Percentiles rank a stretch among this genome's conserved stretches.
phyloP scores from a whole-genome alignment of 2,329 filamentous ascomycete genomes.

The Calonectria hawksworthii region DNA sequence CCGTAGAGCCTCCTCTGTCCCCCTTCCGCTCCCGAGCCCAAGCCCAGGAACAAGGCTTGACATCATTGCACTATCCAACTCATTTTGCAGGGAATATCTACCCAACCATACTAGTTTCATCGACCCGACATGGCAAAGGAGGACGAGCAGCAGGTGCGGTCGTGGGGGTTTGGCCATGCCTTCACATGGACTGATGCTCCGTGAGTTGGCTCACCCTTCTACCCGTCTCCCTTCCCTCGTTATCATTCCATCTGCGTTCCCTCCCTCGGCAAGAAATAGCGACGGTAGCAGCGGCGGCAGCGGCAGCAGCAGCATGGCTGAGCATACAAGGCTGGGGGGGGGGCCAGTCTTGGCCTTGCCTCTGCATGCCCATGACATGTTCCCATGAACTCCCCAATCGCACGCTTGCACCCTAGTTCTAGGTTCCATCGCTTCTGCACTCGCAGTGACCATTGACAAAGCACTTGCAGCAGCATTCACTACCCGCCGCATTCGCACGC shows the following conservation, averaged over 20 bases:
- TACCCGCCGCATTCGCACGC: conserved; percentile 77
- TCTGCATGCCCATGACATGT: not conserved
- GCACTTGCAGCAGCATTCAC: conserved; percentile 69
- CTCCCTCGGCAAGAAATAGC: not conserved
- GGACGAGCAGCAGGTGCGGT: conserved; percentile 65
- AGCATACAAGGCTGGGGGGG: not conserved
- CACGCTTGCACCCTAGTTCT: not conserved
- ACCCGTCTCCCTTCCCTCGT: not conserved
- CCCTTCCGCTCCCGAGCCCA: not conserved
- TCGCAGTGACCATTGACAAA: conserved; percentile 9
- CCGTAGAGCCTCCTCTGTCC: conserved; percentile 21
- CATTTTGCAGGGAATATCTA: not conserved
- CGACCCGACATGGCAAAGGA: conserved; percentile 12
- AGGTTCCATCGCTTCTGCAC: conserved; percentile 3
- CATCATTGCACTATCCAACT: not conserved
- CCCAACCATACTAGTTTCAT: conserved; percentile 17
- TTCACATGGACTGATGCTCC: conserved; percentile 81
- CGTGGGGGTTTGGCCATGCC: conserved; percentile 78
- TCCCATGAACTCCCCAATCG: not conserved
- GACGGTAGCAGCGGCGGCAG: not conserved
- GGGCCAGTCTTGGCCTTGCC: not conserved
- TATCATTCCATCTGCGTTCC: not conserved
- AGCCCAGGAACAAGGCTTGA: not conserved
- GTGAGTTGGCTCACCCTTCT: conserved; percentile 61
- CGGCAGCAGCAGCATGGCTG: not conserved